phyloP scores from a whole-genome alignment of 73 alveolate genomes.

The Tetrahymena malaccensis region DNA sequence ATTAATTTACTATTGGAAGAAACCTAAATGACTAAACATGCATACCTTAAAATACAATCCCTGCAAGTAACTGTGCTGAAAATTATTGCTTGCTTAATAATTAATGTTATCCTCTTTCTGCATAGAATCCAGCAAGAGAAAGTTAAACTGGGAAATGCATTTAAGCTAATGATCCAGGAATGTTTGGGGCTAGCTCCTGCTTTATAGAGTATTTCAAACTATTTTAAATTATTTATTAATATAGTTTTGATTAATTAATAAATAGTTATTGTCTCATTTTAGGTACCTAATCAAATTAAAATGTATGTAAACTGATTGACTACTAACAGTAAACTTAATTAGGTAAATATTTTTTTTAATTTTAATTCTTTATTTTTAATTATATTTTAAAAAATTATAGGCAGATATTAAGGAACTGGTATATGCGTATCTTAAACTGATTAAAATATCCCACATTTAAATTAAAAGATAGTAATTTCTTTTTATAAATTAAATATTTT shows the following conservation, averaged over 20 bases:
- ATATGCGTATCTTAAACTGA: background rate
- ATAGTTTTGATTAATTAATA: background rate
- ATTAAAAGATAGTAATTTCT: background rate
- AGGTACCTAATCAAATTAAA: background rate
- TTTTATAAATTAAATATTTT: background rate
- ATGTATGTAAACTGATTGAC: background rate
- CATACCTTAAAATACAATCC: too few relatives aligned
- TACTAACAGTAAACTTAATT: background rate
- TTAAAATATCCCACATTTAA: background rate
- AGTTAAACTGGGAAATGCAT: too few relatives aligned
- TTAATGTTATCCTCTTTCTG: too few relatives aligned
- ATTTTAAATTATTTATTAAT: background rate
- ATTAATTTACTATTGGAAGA: too few relatives aligned
- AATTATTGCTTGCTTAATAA: too few relatives aligned
- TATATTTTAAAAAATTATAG: background rate
- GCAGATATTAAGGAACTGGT: background rate
- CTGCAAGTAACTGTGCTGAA: too few relatives aligned
- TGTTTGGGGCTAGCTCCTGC: background rate
- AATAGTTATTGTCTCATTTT: background rate
- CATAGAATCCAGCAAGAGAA: too few relatives aligned
- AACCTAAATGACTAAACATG: too few relatives aligned
- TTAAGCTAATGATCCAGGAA: too few relatives aligned
- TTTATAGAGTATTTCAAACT: background rate
- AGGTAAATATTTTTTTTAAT: background rate
- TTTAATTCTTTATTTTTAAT: background rate